Percentiles rank a stretch among this genome's conserved stretches.
phyloP scores from a whole-genome alignment of 2,329 filamentous ascomycete species.

The Chaetomiaceae sp. region DNA sequence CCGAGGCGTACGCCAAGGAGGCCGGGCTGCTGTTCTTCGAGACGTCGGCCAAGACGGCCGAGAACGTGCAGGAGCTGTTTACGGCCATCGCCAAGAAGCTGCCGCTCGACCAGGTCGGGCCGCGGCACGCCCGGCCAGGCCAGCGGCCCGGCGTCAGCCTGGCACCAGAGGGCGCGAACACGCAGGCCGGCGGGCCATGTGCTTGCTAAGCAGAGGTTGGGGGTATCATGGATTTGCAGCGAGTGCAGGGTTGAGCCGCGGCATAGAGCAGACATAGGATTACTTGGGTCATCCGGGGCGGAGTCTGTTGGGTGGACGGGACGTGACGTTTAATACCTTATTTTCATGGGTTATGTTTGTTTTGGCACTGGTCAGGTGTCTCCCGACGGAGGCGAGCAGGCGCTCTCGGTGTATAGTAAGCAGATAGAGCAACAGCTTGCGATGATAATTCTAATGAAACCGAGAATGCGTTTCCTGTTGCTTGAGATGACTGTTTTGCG shows the following conservation, averaged over 20 bases:
- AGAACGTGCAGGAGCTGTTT: slow-evolving; percentile 94
- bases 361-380: neutral
- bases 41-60: slow-evolving; percentile 94
- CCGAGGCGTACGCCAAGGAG: slow-evolving; percentile 91
- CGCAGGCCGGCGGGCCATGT: slow-evolving; percentile 52
- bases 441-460: slow-evolving; percentile 22
- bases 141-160: slow-evolving; percentile 57
- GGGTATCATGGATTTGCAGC: neutral
- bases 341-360: slow-evolving; percentile 17
- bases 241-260: slow-evolving; percentile 3
- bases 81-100: slow-evolving; percentile 97
- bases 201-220: slow-evolving; percentile 44
- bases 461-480: no score
- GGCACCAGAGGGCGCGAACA: slow-evolving; percentile 53
- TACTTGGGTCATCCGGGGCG: slow-evolving; percentile 20
- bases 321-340: slow-evolving; percentile 25
- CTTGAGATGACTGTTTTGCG: no score
- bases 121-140: slow-evolving; percentile 70
- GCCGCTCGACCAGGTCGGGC: slow-evolving; percentile 92
- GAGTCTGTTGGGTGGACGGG: slow-evolving; percentile 24
- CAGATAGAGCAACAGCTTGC: slow-evolving; percentile 30
- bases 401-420: slow-evolving; percentile 27
- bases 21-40: slow-evolving; percentile 96
- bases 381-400: neutral
- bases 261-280: slow-evolving; percentile 19